Conservation (phyloP, 441 rosid genomes). For the Arabidopsis hybrid region DNA sequence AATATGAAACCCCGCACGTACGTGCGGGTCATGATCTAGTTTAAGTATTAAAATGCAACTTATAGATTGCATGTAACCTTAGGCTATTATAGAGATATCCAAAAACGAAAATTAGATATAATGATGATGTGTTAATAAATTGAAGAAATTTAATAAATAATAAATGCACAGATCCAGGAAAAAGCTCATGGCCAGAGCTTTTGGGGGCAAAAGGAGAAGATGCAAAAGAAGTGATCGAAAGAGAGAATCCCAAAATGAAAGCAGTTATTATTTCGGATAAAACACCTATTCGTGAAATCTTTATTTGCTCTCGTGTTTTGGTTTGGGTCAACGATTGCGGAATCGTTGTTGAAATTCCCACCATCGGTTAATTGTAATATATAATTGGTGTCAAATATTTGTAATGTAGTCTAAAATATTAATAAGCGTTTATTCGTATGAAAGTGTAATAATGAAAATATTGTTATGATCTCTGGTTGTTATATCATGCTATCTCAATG, state of each 20-base stretch:
- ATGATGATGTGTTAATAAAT: neutral
- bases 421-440: neutral
- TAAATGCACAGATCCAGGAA: constrained; percentile 36
- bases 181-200: constrained; percentile 42
- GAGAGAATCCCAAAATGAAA: constrained; percentile 37
- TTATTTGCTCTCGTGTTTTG: constrained; percentile 22
- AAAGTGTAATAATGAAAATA: neutral
- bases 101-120: too few relatives aligned
- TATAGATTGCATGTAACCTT: too few relatives aligned
- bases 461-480: too few relatives aligned
- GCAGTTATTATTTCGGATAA: constrained; percentile 19
- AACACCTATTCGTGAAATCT: neutral
- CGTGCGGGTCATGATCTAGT: too few relatives aligned
- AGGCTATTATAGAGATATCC: too few relatives aligned
- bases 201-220: constrained; percentile 28
- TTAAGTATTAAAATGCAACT: too few relatives aligned
- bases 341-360: constrained; percentile 24
- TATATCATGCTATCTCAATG: too few relatives aligned
- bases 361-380: constrained; percentile 16
- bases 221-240: constrained; percentile 41
- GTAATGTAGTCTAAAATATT: neutral
- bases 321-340: constrained; percentile 36
- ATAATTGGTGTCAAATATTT: neutral
- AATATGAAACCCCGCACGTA: too few relatives aligned
- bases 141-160: too few relatives aligned